phyloP scores from a whole-genome alignment of 1,284 basidiomycete genomes.

The Moesziomyces aphidis region DNA sequence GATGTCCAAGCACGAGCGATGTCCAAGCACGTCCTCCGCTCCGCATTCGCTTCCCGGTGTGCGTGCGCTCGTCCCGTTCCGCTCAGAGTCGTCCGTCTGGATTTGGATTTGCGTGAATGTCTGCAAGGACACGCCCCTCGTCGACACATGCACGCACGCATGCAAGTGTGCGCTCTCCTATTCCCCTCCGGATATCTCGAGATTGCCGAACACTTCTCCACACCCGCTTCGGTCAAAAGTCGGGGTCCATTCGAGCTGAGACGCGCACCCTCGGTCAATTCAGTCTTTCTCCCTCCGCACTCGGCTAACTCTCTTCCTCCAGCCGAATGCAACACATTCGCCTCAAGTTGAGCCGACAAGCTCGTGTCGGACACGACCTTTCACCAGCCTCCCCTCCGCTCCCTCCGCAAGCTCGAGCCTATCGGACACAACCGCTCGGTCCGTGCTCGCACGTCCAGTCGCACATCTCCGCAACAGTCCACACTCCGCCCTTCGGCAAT shows the following conservation, averaged over 20 bases:
- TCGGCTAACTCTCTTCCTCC: neutral
- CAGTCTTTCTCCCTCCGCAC: neutral
- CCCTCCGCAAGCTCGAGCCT: neutral
- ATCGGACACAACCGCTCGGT: neutral
- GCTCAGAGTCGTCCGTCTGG: no score
- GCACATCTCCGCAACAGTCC: neutral
- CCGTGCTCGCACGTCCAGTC: conserved; percentile 5
- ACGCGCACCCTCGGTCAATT: neutral
- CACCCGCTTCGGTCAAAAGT: neutral
- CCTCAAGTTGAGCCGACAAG: no score
- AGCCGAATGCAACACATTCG: neutral
- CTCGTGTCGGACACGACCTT: neutral
- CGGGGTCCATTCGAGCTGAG: neutral
- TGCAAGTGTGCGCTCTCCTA: no score
- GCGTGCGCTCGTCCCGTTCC: no score
- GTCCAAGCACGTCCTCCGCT: no score
- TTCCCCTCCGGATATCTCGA: neutral
- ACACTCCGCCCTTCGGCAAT: neutral
- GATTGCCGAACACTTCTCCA: neutral
- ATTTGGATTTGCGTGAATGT: no score
- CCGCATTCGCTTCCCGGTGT: no score
- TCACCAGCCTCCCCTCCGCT: neutral
- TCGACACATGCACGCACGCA: no score
- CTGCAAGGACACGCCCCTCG: no score
- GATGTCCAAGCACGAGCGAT: no score